Percentiles rank a stretch among this genome's conserved stretches.
phyloP scores from a whole-genome alignment of 2,329 filamentous ascomycete genomes.

The Anisogramma anomala region DNA sequence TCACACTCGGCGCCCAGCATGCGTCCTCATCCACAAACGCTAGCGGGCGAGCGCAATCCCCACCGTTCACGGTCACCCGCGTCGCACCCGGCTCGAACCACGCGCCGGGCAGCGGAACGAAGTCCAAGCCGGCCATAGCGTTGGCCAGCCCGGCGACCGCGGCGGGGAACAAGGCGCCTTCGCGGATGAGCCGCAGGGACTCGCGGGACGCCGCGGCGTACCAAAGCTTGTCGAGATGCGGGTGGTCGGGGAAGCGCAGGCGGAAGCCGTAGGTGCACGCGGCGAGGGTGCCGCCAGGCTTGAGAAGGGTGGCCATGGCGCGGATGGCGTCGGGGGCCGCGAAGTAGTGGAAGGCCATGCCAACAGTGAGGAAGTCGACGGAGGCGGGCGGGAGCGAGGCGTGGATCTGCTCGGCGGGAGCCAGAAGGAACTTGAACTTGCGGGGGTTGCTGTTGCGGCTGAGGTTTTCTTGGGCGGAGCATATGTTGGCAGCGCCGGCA shows the following conservation, averaged over 20 bases:
- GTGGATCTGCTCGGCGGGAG: constrained; percentile 13
- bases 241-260: constrained; percentile 13
- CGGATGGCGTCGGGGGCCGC: constrained; percentile 11
- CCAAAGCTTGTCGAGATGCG: constrained; percentile 12
- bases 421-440: constrained; percentile 8
- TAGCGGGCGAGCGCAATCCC: constrained; percentile 5
- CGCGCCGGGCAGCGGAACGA: constrained; percentile 11
- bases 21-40: constrained; percentile 14
- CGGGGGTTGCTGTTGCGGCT: not conserved
- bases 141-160: constrained; percentile 12
- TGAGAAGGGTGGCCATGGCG: constrained; percentile 13
- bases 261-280: constrained; percentile 16
- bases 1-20: constrained; percentile 8
- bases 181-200: constrained; percentile 12
- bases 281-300: constrained; percentile 13
- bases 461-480: constrained; percentile 8
- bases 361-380: constrained; percentile 14
- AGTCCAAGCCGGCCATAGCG: constrained; percentile 15
- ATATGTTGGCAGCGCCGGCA: constrained; percentile 13
- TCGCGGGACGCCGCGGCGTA: constrained; percentile 12
- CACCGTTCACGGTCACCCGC: constrained; percentile 12
- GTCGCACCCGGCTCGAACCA: constrained; percentile 13
- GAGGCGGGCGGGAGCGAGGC: constrained; percentile 9
- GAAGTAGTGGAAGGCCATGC: constrained; percentile 18
- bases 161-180: constrained; percentile 15